Base-by-base conservation (phyloP, 1,139 yeast genomes). In the Candida sanyaensis region DNA sequence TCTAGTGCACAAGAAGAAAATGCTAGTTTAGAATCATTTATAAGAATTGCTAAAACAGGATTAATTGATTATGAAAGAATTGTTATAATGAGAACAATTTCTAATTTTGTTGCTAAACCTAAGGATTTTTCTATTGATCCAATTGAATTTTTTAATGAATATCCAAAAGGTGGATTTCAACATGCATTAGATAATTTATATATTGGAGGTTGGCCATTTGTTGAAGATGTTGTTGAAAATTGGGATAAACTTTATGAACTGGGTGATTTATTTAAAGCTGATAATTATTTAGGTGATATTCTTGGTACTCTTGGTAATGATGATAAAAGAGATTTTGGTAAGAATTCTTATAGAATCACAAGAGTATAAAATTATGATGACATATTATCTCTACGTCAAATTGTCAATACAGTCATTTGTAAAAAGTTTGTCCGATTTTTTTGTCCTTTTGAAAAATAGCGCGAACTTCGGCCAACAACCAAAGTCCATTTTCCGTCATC, bases 1-100 rank as follows among this genome's bases (percentile, higher is more conserved):
- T 63, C 84, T 33, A 79, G 86, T 42, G 87, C 86, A 47, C 87
- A 83, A 64, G 89, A 84, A 64, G 88, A 84, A 61, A 81, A 83
- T 60, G 88, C 88, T 31, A 73, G 85, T n/a, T 75, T 83, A 58
- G 86, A 83, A 62, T 81, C 83, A 4, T 65, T 83, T 50, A 60
- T 80, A 37, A 78, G 89, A 67, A 73, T 79, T 59, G 79, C 81
- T 54, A 69, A 68, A 53, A 69, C 68, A 56, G 86, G 85, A 12
- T 69, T 82, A 53, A 80, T 79, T 45, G 85, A 81, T 60, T 83
- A 66, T 62, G 69, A 75, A 51, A 75, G 88, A 65, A 70, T 84
- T 50, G 80, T 83, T 28, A 71, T 83, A 30, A 71, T 83, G 83
- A 78, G 88, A 70, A 73, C 87, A 30, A 81, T 81, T 55, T 80